A percentile compares a stretch with the other conserved stretches of the same genome.
Evolutionary conservation across 83 land plant species (phyloP).

Genomic region (Picea abies): DNA sequence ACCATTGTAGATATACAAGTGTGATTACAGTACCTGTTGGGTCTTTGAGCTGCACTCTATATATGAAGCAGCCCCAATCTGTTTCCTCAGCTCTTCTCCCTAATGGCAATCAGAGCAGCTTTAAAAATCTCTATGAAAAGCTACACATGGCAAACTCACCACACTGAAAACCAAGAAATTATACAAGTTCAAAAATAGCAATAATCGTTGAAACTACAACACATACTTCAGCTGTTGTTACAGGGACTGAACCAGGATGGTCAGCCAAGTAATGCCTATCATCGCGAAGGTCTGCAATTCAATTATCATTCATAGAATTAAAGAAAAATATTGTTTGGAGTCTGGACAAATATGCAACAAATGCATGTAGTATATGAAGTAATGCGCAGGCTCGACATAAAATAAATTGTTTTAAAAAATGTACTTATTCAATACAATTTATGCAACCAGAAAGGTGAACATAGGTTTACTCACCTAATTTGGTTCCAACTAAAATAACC

Average conservation of each 20-base stretch:
- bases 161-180: too few relatives aligned
- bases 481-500: slow-evolving; percentile 65
- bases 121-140: too few relatives aligned
- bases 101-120: neutral
- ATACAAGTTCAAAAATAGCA: too few relatives aligned
- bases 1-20: too few relatives aligned
- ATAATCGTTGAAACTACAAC: neutral
- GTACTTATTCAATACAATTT: neutral
- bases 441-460: neutral
- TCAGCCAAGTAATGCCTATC: slow-evolving; percentile 65
- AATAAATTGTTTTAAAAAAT: too few relatives aligned
- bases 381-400: neutral
- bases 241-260: slow-evolving; percentile 68
- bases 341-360: neutral
- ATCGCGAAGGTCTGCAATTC: slow-evolving; percentile 65
- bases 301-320: neutral
- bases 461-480: slow-evolving; percentile 41
- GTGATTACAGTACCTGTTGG: slow-evolving; percentile 55
- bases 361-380: neutral
- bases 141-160: too few relatives aligned
- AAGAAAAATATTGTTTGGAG: neutral
- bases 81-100: slow-evolving; percentile 85
- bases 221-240: slow-evolving; percentile 60
- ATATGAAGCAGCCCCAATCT: slow-evolving; percentile 75
- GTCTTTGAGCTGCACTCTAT: slow-evolving; percentile 93